Conservation (phyloP, 2,329 filamentous ascomycete genomes). For the Penicillium sp. region DNA sequence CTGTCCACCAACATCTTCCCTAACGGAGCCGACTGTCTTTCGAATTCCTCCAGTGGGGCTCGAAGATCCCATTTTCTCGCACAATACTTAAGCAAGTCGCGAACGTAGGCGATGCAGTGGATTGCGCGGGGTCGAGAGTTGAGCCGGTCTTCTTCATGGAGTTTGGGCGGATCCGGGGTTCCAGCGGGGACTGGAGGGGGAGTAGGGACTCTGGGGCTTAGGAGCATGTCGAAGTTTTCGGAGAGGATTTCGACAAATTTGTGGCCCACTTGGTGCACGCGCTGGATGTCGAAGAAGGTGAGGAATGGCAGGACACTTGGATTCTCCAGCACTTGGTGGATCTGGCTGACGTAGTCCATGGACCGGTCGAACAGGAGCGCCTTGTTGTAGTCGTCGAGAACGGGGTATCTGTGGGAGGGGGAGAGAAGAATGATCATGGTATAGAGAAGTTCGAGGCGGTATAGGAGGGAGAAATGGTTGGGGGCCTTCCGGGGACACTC, state of each 20-base stretch:
- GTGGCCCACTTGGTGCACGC: slow-evolving; percentile 68
- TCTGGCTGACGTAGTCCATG: slow-evolving; percentile 74
- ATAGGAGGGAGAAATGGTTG: slow-evolving; percentile 67
- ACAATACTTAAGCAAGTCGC: slow-evolving; percentile 34
- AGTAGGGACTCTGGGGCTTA: slow-evolving; percentile 31
- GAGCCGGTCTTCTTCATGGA: slow-evolving; percentile 33
- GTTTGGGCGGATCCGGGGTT: slow-evolving; percentile 32
- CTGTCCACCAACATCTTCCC: slow-evolving; percentile 27
- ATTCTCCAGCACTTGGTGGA: slow-evolving; percentile 65
- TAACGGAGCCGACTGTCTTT: slow-evolving; percentile 28
- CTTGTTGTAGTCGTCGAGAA: slow-evolving; percentile 71
- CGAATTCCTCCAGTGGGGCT: slow-evolving; percentile 32
- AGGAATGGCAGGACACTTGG: slow-evolving; percentile 64
- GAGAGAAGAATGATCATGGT: slow-evolving; percentile 88
- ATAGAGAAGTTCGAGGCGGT: slow-evolving; percentile 85
- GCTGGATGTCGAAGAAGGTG: slow-evolving; percentile 83
- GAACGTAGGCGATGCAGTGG: slow-evolving; percentile 32
- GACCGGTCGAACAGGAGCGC: slow-evolving; percentile 82
- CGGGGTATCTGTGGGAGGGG: slow-evolving; percentile 69
- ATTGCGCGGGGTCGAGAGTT: slow-evolving; percentile 34
- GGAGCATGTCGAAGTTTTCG: slow-evolving; percentile 50
- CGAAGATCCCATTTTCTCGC: slow-evolving; percentile 36
- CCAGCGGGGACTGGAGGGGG: slow-evolving; percentile 31
- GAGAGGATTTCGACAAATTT: slow-evolving; percentile 58
- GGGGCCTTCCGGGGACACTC: slow-evolving; percentile 67